phyloP scores from a whole-genome alignment of 495 filamentous ascomycete genomes.

The Neurospora sp. region DNA sequence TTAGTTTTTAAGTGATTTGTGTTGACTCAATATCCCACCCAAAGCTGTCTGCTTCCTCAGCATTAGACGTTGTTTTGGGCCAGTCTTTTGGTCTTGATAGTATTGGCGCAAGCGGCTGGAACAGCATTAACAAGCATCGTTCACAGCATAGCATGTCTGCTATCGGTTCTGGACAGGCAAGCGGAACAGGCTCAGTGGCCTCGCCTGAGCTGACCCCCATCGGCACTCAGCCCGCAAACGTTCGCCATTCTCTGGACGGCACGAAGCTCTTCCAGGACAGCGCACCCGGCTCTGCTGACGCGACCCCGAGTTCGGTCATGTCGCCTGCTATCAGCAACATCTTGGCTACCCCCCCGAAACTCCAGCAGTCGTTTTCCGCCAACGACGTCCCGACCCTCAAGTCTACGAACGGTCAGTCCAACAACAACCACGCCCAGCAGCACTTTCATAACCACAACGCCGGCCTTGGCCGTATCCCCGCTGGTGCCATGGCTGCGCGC shows the following conservation, averaged over 20 bases:
- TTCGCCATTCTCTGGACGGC: constrained; percentile 46
- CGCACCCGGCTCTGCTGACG: constrained; percentile 13
- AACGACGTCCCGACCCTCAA: constrained; percentile 86
- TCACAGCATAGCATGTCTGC: constrained; percentile 75
- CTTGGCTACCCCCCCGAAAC: constrained; percentile 50
- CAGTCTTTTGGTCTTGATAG: constrained; percentile 55
- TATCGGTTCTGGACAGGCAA: constrained; percentile 36
- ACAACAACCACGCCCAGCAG: constrained; percentile 64
- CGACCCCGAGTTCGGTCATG: constrained; percentile 18
- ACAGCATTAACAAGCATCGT: constrained; percentile 61
- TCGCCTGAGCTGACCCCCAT: constrained; percentile 30
- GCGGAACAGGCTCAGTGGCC: constrained; percentile 19
- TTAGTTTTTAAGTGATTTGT: constrained; percentile 1
- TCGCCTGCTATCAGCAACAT: constrained; percentile 30
- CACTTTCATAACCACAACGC: constrained; percentile 76
- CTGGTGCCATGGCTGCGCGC: constrained; percentile 48
- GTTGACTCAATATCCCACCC: constrained; percentile 6
- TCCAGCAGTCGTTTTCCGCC: constrained; percentile 83
- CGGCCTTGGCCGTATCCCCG: constrained; percentile 67
- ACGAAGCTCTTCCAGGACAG: constrained; percentile 23
- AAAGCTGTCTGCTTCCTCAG: constrained; percentile 67
- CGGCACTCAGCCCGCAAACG: constrained; percentile 34
- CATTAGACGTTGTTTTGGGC: constrained; percentile 68
- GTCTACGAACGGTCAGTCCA: constrained; percentile 26
- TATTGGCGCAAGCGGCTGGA: constrained; percentile 47